Evolutionary conservation across 345 rosid species (phyloP), one percentile per base, ranked within the genome.

Genomic region (Brassica rapa): DNA sequence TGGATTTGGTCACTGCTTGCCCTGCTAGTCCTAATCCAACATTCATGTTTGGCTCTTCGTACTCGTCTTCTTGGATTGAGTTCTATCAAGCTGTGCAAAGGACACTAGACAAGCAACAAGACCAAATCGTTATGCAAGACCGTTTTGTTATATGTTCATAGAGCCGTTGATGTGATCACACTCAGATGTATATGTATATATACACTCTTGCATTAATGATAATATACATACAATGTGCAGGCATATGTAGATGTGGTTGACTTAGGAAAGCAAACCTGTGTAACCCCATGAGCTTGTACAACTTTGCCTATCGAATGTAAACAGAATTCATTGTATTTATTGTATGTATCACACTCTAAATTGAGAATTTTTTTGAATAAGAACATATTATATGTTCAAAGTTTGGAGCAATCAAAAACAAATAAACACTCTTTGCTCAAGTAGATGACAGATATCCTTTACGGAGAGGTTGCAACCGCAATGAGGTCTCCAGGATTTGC

Each of bases 11-110:
- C 70, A 70, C 90, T 6, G 91, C 93, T 2, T 85, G 89, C 86
- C 98, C 95, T 0, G 96, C 93, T 25, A 92, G 88, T 67, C 97
- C 97, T 14, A 94, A 90, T 69, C 97, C 98, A 0, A 90, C 93
- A 11, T 94, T 88, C 80, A 78, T 90, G 81, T 90, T 88, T 87
- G 89, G 82, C 3, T 77, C 87, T 4, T 78, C 73, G n/a, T 78
- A 82, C 65, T 84, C 90, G 0, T 90, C 89, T 43, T 89, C 97
- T 2, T 92, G 94, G 98, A 78, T 89, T 71, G 83, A 89, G 70
- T 88, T 90, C 56, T 90, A 92, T 68, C 62, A 83, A 6, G 91
- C 88, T 6, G 97, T 90, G 62, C 82, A 84, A 73, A 82, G 77
- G 77, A 90, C 94, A 1, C 55, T 94, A 75, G 86, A 85, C 63